phyloP scores from a whole-genome alignment of 306 rosid genomes.

The Vicia villosa region DNA sequence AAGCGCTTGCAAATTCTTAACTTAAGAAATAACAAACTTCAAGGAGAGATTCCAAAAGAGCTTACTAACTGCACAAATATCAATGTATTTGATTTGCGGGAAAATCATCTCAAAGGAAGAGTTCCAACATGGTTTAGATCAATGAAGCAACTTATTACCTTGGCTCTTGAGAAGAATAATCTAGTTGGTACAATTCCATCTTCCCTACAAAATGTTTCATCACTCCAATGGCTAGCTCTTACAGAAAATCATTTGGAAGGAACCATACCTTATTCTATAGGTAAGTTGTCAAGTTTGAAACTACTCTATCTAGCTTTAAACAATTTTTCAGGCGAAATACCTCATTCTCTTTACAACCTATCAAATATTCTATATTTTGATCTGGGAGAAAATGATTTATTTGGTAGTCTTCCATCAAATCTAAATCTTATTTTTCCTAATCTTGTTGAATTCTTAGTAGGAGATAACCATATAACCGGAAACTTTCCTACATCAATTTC shows the following conservation, averaged over 20 bases:
- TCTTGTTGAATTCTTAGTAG: neutral
- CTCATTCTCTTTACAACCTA: slow-evolving; percentile 39
- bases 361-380: slow-evolving; percentile 5
- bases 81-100: no score
- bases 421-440: neutral
- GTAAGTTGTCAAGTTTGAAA: slow-evolving; percentile 30
- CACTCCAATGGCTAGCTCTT: neutral
- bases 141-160: neutral
- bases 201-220: neutral
- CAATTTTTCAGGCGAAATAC: slow-evolving; percentile 28
- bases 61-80: no score
- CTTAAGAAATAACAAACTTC: no score
- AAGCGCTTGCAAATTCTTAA: no score
- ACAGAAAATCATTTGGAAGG: no score
- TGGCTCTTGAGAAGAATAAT: neutral
- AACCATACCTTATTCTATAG: neutral
- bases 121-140: neutral
- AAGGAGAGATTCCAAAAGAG: no score
- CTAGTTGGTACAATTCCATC: neutral
- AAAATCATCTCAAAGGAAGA: no score
- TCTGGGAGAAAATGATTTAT: neutral
- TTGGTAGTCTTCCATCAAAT: neutral
- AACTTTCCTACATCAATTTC: neutral
- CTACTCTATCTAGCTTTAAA: fast-evolving
- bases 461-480: neutral